Conservation (phyloP, 108 stramenopile species). For the Licmophora abbreviata region DNA sequence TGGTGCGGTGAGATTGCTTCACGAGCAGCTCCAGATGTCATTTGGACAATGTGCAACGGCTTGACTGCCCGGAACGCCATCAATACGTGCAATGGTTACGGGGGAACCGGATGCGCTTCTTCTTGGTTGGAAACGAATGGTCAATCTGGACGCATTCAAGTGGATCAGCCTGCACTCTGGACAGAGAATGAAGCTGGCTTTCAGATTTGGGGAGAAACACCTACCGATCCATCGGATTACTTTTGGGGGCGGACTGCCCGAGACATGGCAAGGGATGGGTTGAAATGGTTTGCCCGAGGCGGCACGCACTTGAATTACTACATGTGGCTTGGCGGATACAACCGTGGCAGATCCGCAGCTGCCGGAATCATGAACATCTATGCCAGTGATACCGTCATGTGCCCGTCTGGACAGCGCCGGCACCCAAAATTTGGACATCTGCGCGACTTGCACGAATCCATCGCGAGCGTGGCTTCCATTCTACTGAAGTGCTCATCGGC, state of each 20-base stretch:
- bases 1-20: slow-evolving; percentile 38
- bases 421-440: slow-evolving; percentile 52
- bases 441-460: slow-evolving; percentile 24
- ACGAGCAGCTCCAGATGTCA: slow-evolving; percentile 28
- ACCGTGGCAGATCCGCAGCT: slow-evolving; percentile 28
- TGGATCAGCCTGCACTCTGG: slow-evolving; percentile 51
- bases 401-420: slow-evolving; percentile 35
- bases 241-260: slow-evolving; percentile 49
- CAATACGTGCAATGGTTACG: slow-evolving; percentile 53
- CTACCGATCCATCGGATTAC: slow-evolving; percentile 32
- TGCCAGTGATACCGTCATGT: slow-evolving; percentile 39
- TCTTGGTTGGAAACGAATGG: slow-evolving; percentile 48
- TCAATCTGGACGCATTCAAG: slow-evolving; percentile 33
- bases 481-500: slow-evolving; percentile 21
- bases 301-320: slow-evolving; percentile 58
- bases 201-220: slow-evolving; percentile 48
- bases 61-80: slow-evolving; percentile 36
- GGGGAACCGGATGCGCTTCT: slow-evolving; percentile 10
- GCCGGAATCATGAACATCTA: slow-evolving; percentile 49
- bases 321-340: slow-evolving; percentile 55
- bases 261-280: slow-evolving; percentile 17
- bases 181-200: slow-evolving; percentile 43
- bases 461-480: slow-evolving; percentile 22
- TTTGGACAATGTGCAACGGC: slow-evolving; percentile 69
- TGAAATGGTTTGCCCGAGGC: slow-evolving; percentile 59